Conservation (phyloP, 1,284 basidiomycete species). For the Trametes versicolor region DNA sequence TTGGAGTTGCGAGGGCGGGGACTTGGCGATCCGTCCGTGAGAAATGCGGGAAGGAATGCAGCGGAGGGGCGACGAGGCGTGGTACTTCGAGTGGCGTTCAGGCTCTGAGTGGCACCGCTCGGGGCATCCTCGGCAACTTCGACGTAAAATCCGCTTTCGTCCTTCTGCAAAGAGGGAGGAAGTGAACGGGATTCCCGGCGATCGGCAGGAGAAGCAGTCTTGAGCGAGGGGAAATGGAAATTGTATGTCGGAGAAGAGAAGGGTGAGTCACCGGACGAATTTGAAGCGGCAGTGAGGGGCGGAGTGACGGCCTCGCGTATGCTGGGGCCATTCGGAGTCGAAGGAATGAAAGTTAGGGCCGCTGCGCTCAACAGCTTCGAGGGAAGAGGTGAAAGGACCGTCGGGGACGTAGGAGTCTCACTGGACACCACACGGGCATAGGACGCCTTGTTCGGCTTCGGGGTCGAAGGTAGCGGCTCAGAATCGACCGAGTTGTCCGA, state of each 20-base stretch:
- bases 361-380: constrained; percentile 45
- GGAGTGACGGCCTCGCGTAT: constrained; percentile 30
- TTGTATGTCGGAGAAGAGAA: constrained; percentile 44
- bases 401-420: constrained; percentile 25
- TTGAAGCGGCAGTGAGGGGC: constrained; percentile 36
- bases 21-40: constrained; percentile 35
- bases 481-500: constrained; percentile 43
- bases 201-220: constrained; percentile 33
- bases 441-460: constrained; percentile 39
- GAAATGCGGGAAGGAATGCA: constrained; percentile 41
- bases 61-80: constrained; percentile 41
- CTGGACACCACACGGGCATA: constrained; percentile 41
- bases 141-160: constrained; percentile 47
- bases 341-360: constrained; percentile 44
- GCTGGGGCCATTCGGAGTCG: constrained; percentile 24
- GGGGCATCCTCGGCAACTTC: constrained; percentile 27
- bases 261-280: constrained; percentile 35
- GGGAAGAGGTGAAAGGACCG: constrained; percentile 41
- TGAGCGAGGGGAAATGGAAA: constrained; percentile 45
- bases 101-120: constrained; percentile 28
- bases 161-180: constrained; percentile 42
- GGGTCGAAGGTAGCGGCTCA: constrained; percentile 42
- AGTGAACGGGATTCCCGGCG: constrained; percentile 41
- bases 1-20: constrained; percentile 40
- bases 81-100: constrained; percentile 36